These are phyloP conservation scores for Colletotrichum incanum DNA, from an alignment of 2,329 filamentous ascomycete species.

Conservation along the genomic window DNA sequence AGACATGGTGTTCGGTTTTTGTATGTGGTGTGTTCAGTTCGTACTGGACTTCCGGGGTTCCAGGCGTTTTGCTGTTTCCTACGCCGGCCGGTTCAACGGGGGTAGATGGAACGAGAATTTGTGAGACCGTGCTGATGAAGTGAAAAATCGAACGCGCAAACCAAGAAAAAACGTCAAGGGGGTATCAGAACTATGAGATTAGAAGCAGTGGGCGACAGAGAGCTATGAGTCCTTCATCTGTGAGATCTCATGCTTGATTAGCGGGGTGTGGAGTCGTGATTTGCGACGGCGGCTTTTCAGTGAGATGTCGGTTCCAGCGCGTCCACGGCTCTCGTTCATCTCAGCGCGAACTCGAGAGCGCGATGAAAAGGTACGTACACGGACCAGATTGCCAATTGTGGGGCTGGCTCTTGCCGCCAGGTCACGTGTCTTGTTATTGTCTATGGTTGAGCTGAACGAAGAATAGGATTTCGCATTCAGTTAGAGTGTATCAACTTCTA, in stretches of 20 bases:
- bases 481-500: neutral
- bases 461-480: neutral
- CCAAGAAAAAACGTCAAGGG: constrained; percentile 7
- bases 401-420: neutral
- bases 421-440: neutral
- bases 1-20: constrained; percentile 27
- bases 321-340: constrained; percentile 13
- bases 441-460: neutral
- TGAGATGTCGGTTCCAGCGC: constrained; percentile 22
- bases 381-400: neutral
- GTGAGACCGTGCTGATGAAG: constrained; percentile 8
- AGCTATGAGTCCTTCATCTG: neutral
- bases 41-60: neutral
- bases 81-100: neutral
- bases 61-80: neutral
- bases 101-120: constrained; percentile 4
- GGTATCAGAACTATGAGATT: constrained; percentile 19
- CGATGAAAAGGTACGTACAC: constrained; percentile 33
- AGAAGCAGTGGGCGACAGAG: neutral
- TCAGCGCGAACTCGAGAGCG: constrained; percentile 29
- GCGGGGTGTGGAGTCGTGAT: neutral
- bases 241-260: constrained; percentile 26
- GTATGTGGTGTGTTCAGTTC: neutral
- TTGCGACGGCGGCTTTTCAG: constrained; percentile 8
- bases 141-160: neutral